Evolutionary conservation across 192 early-diverging fungal genomes (phyloP).

Genomic region (Dispira simplex): DNA sequence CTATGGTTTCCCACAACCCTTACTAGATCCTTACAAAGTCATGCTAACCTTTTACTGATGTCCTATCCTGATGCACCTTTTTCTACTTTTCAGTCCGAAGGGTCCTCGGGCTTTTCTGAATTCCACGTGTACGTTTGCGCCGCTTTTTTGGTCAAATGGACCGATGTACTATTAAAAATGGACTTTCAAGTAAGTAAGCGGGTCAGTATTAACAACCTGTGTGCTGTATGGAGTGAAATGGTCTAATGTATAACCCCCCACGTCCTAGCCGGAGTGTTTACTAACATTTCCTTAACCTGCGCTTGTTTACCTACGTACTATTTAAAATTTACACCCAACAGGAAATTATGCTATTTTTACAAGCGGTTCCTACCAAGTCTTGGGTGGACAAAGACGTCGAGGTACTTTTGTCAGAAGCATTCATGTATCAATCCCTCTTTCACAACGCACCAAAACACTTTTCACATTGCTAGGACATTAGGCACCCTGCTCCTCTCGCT

Average conservation of each 20-base stretch:
- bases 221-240: too few species aligned
- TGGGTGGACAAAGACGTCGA: constrained; percentile 92
- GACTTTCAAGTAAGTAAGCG: constrained; percentile 61
- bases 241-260: too few species aligned
- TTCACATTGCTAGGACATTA: constrained; percentile 14
- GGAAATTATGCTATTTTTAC: constrained; percentile 88
- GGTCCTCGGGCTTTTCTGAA: constrained; percentile 79
- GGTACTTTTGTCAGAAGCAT: constrained; percentile 86
- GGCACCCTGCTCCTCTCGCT: too few species aligned
- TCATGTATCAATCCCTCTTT: constrained; percentile 93
- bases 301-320: not conserved
- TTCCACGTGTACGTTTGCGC: constrained; percentile 99
- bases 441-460: constrained; percentile 77
- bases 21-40: too few species aligned
- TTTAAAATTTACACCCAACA: constrained; percentile 16
- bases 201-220: too few species aligned
- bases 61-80: not conserved
- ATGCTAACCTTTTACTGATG: too few species aligned
- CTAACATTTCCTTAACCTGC: not conserved
- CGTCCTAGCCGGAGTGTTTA: too few species aligned
- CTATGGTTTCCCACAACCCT: too few species aligned
- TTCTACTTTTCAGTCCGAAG: constrained; percentile 44
- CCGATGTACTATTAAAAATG: constrained; percentile 63
- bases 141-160: constrained; percentile 94
- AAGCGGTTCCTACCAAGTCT: constrained; percentile 65